A percentile compares a stretch with the other conserved stretches of the same genome.
These are phyloP conservation scores for Silene uniflora DNA, from an alignment of 148 eudicot species.

Conservation along the genomic window DNA sequence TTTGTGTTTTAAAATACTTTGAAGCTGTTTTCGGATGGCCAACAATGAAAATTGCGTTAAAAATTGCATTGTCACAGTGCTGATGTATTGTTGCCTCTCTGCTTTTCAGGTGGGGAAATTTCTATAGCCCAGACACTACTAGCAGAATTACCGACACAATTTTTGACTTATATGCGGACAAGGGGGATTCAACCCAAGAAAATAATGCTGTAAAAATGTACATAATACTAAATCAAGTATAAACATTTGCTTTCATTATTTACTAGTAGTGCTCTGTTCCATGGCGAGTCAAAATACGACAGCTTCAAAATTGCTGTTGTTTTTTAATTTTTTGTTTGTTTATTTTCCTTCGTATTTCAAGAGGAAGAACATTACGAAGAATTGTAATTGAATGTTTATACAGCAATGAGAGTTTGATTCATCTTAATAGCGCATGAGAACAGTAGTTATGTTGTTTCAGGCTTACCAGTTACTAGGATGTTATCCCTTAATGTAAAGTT, in stretches of 20 bases:
- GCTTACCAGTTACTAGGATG: too few species aligned
- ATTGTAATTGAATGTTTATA: background rate
- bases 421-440: background rate
- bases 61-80: background rate
- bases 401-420: background rate
- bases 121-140: constrained; percentile 87
- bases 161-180: constrained; percentile 76
- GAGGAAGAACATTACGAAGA: background rate
- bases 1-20: too few species aligned
- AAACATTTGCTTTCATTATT: background rate
- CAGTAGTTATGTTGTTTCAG: too few species aligned
- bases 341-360: too few species aligned
- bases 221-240: background rate
- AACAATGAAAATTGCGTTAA: background rate
- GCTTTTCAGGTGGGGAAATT: constrained; percentile 72
- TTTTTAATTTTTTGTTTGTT: background rate
- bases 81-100: background rate
- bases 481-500: too few species aligned
- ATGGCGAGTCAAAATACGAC: background rate
- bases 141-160: constrained; percentile 87
- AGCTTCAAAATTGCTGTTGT: background rate
- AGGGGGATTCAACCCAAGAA: constrained; percentile 60
- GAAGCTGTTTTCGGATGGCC: background rate
- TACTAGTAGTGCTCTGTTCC: background rate
- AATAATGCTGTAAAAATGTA: constrained; percentile 28